Evolutionary conservation across 179 eudicot species (phyloP).

Genomic region (Amaranthus tricolor): DNA sequence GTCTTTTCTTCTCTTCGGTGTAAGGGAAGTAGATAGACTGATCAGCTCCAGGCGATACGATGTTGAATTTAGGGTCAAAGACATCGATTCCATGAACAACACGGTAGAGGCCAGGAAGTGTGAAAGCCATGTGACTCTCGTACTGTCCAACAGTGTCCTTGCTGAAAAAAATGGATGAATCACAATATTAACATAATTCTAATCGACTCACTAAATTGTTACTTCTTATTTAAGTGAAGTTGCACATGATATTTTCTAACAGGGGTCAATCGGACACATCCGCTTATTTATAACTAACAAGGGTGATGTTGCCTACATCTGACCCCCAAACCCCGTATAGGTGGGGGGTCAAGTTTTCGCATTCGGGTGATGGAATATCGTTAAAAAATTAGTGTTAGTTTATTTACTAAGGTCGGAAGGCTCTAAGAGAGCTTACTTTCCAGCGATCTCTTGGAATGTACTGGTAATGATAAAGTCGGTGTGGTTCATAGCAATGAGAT

Average conservation of each 20-base stretch:
- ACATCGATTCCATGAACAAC: slow-evolving; percentile 80
- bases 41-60: slow-evolving; percentile 90
- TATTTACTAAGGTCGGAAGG: not conserved
- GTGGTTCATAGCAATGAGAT: slow-evolving; percentile 74
- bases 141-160: slow-evolving; percentile 79
- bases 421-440: slow-evolving; percentile 50
- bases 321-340: too few species aligned
- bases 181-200: not conserved
- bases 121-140: slow-evolving; percentile 71
- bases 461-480: slow-evolving; percentile 86
- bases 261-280: too few species aligned
- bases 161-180: slow-evolving; percentile 35
- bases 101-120: slow-evolving; percentile 77
- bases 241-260: too few species aligned
- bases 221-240: too few species aligned
- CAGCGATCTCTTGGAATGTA: slow-evolving; percentile 94
- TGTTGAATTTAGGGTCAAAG: slow-evolving; percentile 88
- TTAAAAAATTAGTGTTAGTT: not conserved
- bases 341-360: too few species aligned
- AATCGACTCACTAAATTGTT: too few species aligned
- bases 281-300: too few species aligned
- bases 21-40: slow-evolving; percentile 69
- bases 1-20: slow-evolving; percentile 58
- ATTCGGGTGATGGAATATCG: not conserved
- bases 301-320: too few species aligned